These are phyloP conservation scores for Hebeloma cylindrosporum DNA, from an alignment of 768 basidiomycete species.

Conservation along the genomic window DNA sequence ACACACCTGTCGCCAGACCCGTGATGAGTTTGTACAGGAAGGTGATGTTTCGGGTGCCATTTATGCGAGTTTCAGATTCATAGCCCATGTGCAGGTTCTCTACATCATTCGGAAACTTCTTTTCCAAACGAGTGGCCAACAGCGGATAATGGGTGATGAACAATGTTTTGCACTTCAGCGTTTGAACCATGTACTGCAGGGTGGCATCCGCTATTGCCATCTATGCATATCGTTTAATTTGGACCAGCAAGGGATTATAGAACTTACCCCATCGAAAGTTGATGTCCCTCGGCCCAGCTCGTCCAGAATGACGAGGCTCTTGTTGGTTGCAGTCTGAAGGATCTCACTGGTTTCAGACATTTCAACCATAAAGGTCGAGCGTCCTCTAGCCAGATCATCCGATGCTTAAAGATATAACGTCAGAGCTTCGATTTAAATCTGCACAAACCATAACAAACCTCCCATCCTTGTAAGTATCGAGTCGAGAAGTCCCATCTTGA, in stretches of 20 bases:
- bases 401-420: conserved; percentile 50
- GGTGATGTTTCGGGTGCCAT: conserved; percentile 76
- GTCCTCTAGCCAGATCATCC: conserved; percentile 83
- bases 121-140: conserved; percentile 68
- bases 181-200: conserved; percentile 64
- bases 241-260: background rate
- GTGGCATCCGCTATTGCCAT: conserved; percentile 89
- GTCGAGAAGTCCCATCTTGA: conserved; percentile 79
- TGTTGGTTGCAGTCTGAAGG: conserved; percentile 66
- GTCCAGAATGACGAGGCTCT: conserved; percentile 87
- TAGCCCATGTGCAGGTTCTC: conserved; percentile 90
- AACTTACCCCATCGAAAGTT: conserved; percentile 80
- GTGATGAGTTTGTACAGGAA: conserved; percentile 79
- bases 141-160: conserved; percentile 97
- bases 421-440: background rate
- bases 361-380: conserved; percentile 98
- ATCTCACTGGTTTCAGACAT: conserved; percentile 94
- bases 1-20: conserved; percentile 64
- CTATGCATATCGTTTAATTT: conserved; percentile 32
- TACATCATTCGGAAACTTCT: conserved; percentile 56
- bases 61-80: conserved; percentile 61
- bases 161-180: conserved; percentile 66
- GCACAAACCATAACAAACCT: conserved; percentile 53
- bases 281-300: conserved; percentile 89
- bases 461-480: conserved; percentile 90